Evolutionary conservation across 78 protist species (phyloP).

Genomic region (slime mould (Dictyostelium discoideum)): dicty_2.7 NC_007088.5:7334001-7334500

Average conservation of each 20-base stretch:
- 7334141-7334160: slow-evolving; percentile 77
- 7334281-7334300: slow-evolving; percentile 26
- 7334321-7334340: slow-evolving; percentile 39
- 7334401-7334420: slow-evolving; percentile 26
- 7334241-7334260: slow-evolving; percentile 33
- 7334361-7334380: background rate
- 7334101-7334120: slow-evolving; percentile 48
- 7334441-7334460: slow-evolving; percentile 67
- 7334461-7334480: slow-evolving; percentile 59
- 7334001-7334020: slow-evolving; percentile 28
- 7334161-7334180: slow-evolving; percentile 48
- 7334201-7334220: slow-evolving; percentile 72
- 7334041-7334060: slow-evolving; percentile 69
- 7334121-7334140: slow-evolving; percentile 24
- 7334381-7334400: slow-evolving; percentile 1
- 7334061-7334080: slow-evolving; percentile 55
- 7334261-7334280: background rate
- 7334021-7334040: slow-evolving; percentile 26
- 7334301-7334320: slow-evolving; percentile 56
- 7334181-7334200: slow-evolving; percentile 31
- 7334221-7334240: slow-evolving; percentile 51
- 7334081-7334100: slow-evolving; percentile 60
- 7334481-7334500: background rate
- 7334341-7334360: slow-evolving; percentile 29
- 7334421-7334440: slow-evolving; percentile 50